These are phyloP conservation scores for Penicillium pulvis DNA, from an alignment of 495 filamentous ascomycete species.

Conservation along the genomic window DNA sequence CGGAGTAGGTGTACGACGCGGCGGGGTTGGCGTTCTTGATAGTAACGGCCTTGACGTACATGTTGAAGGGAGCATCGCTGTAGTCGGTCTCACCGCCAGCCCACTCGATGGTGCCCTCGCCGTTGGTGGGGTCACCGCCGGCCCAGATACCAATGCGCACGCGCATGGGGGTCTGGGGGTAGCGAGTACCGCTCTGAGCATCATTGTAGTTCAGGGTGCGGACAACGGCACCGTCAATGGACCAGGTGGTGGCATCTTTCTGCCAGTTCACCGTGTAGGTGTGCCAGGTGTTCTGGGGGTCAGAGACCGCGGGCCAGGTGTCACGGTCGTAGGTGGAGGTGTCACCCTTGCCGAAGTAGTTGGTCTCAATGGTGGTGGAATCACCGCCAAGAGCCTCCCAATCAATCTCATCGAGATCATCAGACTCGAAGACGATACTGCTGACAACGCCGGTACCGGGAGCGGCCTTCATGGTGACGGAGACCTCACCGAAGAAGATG, in stretches of 20 bases:
- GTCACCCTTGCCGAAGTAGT: slow-evolving; percentile 94
- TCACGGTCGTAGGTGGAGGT: slow-evolving; percentile 78
- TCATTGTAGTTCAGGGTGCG: slow-evolving; percentile 64
- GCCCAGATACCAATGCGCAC: slow-evolving; percentile 86
- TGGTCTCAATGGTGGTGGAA: slow-evolving; percentile 71
- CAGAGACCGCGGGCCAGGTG: slow-evolving; percentile 53
- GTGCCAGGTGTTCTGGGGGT: slow-evolving; percentile 70
- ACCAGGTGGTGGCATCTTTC: slow-evolving; percentile 70
- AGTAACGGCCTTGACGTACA: slow-evolving; percentile 68
- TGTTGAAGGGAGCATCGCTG: slow-evolving; percentile 70
- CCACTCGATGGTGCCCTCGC: slow-evolving; percentile 67
- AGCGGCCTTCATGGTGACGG: slow-evolving; percentile 72
- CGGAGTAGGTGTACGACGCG: slow-evolving; percentile 68
- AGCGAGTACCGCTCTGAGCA: slow-evolving; percentile 59
- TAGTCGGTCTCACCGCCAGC: slow-evolving; percentile 79
- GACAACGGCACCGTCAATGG: slow-evolving; percentile 70
- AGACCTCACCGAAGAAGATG: slow-evolving; percentile 44
- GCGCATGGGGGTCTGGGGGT: slow-evolving; percentile 90
- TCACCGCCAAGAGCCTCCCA: slow-evolving; percentile 69
- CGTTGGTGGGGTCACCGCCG: slow-evolving; percentile 75
- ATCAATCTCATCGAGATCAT: slow-evolving; percentile 94
- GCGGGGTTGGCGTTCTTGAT: slow-evolving; percentile 33
- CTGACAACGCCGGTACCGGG: slow-evolving; percentile 74
- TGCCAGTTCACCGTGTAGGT: slow-evolving; percentile 90
- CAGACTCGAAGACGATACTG: slow-evolving; percentile 82